Percentiles rank a stretch among this genome's conserved stretches.
Conservation (phyloP, 23 red algal genomes). For the Gracilaria caudata region DNA sequence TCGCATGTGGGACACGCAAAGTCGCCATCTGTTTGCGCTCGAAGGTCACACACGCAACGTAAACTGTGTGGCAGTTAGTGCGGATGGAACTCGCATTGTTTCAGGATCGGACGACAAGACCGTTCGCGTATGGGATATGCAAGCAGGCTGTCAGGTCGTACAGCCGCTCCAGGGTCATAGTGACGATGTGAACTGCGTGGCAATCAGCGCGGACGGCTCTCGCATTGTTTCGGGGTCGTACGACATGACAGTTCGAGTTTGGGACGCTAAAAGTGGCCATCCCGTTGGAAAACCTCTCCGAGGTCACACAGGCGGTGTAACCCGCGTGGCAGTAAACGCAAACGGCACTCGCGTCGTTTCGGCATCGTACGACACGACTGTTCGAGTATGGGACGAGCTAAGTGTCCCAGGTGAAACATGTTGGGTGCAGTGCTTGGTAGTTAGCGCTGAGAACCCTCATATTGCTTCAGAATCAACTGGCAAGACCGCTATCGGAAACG, state of each 20-base stretch:
- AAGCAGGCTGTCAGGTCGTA: background rate
- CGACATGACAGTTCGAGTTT: background rate
- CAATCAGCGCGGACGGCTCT: background rate
- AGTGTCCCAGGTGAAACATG: background rate
- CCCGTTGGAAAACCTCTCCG: background rate
- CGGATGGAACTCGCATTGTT: background rate
- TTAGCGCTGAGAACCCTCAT: too few species aligned
- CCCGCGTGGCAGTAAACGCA: background rate
- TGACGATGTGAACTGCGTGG: background rate
- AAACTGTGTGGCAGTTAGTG: background rate
- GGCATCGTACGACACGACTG: background rate
- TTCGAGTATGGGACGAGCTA: background rate
- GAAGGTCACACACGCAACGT: background rate
- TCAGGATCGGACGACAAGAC: background rate
- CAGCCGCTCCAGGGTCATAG: background rate
- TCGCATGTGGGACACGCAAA: background rate
- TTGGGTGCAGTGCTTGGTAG: background rate
- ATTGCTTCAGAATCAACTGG: background rate
- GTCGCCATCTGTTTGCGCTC: background rate
- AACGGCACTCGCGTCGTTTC: constrained; percentile 9
- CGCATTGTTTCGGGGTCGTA: constrained; percentile 4
- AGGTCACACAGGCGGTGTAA: background rate
- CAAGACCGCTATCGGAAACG: background rate
- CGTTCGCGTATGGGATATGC: background rate
- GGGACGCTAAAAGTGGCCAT: background rate